Conservation (phyloP, 495 filamentous ascomycete species). For the Penicillium nucicola region DNA sequence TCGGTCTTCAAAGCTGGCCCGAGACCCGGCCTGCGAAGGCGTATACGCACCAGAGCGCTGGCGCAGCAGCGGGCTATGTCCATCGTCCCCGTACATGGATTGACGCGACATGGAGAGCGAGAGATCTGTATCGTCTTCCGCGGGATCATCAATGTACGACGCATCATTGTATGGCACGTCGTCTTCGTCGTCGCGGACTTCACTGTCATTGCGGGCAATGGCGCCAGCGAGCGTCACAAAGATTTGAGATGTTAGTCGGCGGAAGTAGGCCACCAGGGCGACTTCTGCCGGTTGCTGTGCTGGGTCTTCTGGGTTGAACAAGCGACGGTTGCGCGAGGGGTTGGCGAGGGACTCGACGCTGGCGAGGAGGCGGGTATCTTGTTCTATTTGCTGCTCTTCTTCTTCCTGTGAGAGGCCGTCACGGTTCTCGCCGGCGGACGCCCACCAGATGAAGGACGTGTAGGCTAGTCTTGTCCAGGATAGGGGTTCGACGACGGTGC, state of each 20-base stretch:
- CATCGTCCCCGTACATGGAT: slow-evolving; percentile 29
- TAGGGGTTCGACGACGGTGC: slow-evolving; percentile 65
- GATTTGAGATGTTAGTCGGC: slow-evolving; percentile 72
- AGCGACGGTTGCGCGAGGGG: slow-evolving; percentile 33
- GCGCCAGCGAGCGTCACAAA: slow-evolving; percentile 62
- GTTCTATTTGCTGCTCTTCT: slow-evolving; percentile 40
- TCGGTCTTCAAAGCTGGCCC: not conserved
- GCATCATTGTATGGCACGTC: slow-evolving; percentile 7
- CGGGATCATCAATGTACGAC: slow-evolving; percentile 14
- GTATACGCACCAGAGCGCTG: slow-evolving; percentile 13
- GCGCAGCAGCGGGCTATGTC: slow-evolving; percentile 24
- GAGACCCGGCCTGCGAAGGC: not conserved
- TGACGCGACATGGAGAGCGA: slow-evolving; percentile 28
- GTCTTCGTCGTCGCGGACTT: slow-evolving; percentile 26
- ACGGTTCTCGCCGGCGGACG: slow-evolving; percentile 84
- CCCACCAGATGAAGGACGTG: slow-evolving; percentile 96
- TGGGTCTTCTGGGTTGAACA: slow-evolving; percentile 35
- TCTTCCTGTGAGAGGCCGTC: slow-evolving; percentile 45
- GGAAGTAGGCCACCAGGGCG: slow-evolving; percentile 87
- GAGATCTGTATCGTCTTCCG: slow-evolving; percentile 15
- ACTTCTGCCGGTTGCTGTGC: slow-evolving; percentile 55
- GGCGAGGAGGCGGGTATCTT: slow-evolving; percentile 41
- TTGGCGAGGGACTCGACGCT: slow-evolving; percentile 39
- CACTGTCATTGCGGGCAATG: slow-evolving; percentile 52
- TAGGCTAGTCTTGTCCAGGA: slow-evolving; percentile 93